Evolutionary conservation across 2,329 filamentous ascomycete genomes (phyloP), one percentile per base, ranked within the genome.

Genomic region (Zarea fungicola): DNA sequence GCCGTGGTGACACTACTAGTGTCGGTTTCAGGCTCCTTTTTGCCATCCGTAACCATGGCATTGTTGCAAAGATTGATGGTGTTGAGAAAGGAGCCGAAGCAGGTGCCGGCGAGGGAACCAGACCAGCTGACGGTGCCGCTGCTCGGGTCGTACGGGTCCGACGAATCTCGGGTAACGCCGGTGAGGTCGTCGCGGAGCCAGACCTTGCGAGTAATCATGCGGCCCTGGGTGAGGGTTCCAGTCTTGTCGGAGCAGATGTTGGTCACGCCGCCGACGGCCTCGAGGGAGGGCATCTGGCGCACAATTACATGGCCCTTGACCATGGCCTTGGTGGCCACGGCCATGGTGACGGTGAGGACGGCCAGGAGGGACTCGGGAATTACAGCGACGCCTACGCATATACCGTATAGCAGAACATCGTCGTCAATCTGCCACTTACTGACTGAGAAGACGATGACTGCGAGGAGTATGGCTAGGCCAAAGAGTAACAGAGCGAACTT

Each of bases 401-500:
- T 80, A 50, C 76, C 78, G 56, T 81, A 81, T 25, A 84, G 75
- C 48, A 84, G 67, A 13, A 82, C 77, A 51, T 84, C 77, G 52
- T 76, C 74, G 34, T 70, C 64, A 37, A 82, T 65, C 1, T 73
- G 42, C 65, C 76, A 84, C 50, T 68, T 67, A 61, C 75, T 80
- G 52, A 73, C 79, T 6, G 73, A 76, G 61, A 84, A 84, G 56
- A 84, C 81, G 44, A 84, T 76, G 51, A 84, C 62, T 42, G 76
- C 79, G 28, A 84, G 71, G 3, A 83, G 57, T 48, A 83, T 70
- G 36, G 81, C 90, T 43, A 89, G 78, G 40, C 76, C 82, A 60
- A 95, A 95, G 2, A 95, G 78, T 4, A 89, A 63, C 36, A 93
- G 82, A 23, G 90, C 89, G 60, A 96, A 84, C 66, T 91, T 89